Evolutionary conservation across 257 asterid species (phyloP).

Genomic region (Plantago ovata): DNA sequence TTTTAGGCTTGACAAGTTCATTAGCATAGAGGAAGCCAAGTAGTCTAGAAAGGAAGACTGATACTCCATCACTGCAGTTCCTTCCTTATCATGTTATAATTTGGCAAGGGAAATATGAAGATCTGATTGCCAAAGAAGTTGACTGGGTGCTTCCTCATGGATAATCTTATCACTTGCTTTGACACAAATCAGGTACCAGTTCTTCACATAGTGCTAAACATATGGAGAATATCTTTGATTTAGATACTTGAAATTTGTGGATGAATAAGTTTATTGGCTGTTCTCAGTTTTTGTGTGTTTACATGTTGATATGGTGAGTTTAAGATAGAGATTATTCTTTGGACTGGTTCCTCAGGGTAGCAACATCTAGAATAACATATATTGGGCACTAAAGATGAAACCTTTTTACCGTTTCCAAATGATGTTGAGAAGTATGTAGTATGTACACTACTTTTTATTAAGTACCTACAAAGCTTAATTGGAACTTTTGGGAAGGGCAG

Average conservation of each 20-base stretch:
- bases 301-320: neutral
- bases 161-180: constrained; percentile 1
- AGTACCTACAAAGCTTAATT: neutral
- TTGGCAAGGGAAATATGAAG: constrained; percentile 9
- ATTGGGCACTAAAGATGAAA: neutral
- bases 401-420: constrained; percentile 2
- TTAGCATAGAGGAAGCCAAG: neutral
- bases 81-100: constrained; percentile 3
- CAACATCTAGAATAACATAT: neutral
- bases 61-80: neutral
- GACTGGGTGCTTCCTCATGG: constrained; percentile 1
- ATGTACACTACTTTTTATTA: neutral
- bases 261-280: no score
- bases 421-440: neutral
- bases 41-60: neutral
- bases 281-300: no score
- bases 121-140: neutral
- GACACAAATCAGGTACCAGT: neutral
- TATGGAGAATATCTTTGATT: neutral
- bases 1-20: constrained; percentile 1
- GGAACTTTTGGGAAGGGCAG: neutral
- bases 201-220: neutral
- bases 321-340: constrained; percentile 1
- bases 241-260: neutral
- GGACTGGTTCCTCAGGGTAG: constrained; percentile 9